phyloP scores from a whole-genome alignment of 108 stramenopile species.

The Nitzschia sp. region DNA sequence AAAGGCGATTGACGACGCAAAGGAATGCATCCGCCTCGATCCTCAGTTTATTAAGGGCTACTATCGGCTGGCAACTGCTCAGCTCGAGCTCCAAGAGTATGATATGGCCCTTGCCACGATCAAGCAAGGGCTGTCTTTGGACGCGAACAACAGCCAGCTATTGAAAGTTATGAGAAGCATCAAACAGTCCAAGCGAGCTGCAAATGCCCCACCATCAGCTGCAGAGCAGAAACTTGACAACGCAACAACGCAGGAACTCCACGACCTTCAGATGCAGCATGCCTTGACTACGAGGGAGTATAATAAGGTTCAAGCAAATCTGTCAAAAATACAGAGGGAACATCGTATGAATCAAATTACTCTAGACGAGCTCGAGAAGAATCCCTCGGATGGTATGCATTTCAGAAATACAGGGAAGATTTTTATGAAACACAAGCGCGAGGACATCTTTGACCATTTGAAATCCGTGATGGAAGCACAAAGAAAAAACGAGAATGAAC shows the following conservation, averaged over 20 bases:
- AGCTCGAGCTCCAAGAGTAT: slow-evolving; percentile 75
- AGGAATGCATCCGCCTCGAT: slow-evolving; percentile 87
- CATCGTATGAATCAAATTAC: slow-evolving; percentile 70
- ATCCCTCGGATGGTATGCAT: slow-evolving; percentile 53
- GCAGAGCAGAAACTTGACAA: slow-evolving; percentile 24
- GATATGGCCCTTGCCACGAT: slow-evolving; percentile 77
- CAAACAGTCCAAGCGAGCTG: slow-evolving; percentile 55
- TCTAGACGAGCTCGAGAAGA: slow-evolving; percentile 57
- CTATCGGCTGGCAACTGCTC: slow-evolving; percentile 87
- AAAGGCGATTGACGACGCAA: slow-evolving; percentile 77
- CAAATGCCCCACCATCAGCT: slow-evolving; percentile 36
- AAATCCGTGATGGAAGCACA: slow-evolving; percentile 49
- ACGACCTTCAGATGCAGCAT: slow-evolving; percentile 79
- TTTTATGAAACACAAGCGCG: slow-evolving; percentile 65
- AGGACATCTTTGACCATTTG: slow-evolving; percentile 61
- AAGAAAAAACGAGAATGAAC: slow-evolving; percentile 57
- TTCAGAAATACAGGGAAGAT: slow-evolving; percentile 83
- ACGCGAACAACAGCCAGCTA: slow-evolving; percentile 79
- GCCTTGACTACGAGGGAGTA: slow-evolving; percentile 72
- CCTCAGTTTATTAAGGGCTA: slow-evolving; percentile 92
- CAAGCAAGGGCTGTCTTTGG: slow-evolving; percentile 79
- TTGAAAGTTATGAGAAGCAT: slow-evolving; percentile 67
- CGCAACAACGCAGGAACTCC: slow-evolving; percentile 68
- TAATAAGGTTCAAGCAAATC: slow-evolving; percentile 64
- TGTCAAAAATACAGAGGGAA: slow-evolving; percentile 58